Evolutionary conservation across 495 filamentous ascomycete genomes (phyloP).

Genomic region (Hyaloscypha bicolor): DNA sequence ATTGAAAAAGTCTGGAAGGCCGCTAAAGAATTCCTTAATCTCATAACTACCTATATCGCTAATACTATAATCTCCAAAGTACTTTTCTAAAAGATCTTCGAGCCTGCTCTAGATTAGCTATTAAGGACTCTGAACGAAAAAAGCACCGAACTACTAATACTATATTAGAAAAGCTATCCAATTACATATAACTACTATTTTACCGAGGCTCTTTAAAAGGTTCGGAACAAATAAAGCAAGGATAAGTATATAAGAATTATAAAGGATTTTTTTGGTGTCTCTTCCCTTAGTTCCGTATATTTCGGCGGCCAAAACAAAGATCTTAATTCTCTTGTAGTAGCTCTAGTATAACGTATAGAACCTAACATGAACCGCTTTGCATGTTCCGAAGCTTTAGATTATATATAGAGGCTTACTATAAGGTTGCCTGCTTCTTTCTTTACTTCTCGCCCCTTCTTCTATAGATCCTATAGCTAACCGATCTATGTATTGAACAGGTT

Average conservation of each 20-base stretch:
- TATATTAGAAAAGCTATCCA: constrained; percentile 35
- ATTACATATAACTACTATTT: constrained; percentile 55
- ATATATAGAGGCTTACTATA: constrained; percentile 55
- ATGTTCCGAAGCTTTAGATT: constrained; percentile 49
- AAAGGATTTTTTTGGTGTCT: constrained; percentile 14
- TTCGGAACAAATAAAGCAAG: constrained; percentile 30
- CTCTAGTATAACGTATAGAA: constrained; percentile 32
- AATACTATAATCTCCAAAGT: constrained; percentile 41
- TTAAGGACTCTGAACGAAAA: constrained; percentile 33
- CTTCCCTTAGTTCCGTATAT: constrained; percentile 10
- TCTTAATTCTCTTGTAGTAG: constrained; percentile 32
- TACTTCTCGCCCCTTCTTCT: constrained; percentile 17
- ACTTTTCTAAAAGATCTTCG: constrained; percentile 43
- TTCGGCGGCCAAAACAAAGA: constrained; percentile 19
- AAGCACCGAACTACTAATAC: constrained; percentile 29
- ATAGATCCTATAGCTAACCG: constrained; percentile 15
- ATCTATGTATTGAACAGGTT: constrained; percentile 44
- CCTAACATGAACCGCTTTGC: constrained; percentile 44
- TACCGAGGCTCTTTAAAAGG: constrained; percentile 44
- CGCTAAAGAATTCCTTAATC: constrained; percentile 40
- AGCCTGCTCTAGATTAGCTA: constrained; percentile 39
- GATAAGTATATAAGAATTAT: constrained; percentile 28
- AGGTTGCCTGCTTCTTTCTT: constrained; percentile 35
- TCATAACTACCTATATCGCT: constrained; percentile 36
- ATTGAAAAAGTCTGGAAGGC: constrained; percentile 39